Percentiles rank a stretch among this genome's conserved stretches.
phyloP scores from a whole-genome alignment of 257 asterid genomes.

The Misopates orontium region DNA sequence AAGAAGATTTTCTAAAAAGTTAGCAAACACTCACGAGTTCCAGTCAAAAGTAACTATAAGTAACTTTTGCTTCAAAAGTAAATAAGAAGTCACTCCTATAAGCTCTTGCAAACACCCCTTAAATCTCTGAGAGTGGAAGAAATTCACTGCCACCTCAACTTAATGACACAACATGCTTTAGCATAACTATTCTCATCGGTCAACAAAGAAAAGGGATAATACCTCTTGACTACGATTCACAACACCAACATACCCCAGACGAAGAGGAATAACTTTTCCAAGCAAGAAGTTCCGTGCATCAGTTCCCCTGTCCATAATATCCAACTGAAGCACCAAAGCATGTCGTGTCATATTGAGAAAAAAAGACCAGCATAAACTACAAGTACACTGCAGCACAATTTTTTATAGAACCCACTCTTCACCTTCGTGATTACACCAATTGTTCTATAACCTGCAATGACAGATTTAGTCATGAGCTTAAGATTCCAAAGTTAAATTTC shows the following conservation, averaged over 20 bases:
- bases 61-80: too few relatives aligned
- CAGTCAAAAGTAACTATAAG: too few relatives aligned
- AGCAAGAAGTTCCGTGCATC: conserved; percentile 92
- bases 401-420: background rate
- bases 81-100: too few relatives aligned
- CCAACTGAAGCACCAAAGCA: conserved; percentile 65
- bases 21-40: too few relatives aligned
- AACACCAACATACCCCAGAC: conserved; percentile 92
- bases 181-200: background rate
- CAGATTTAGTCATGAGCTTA: conserved; percentile 29
- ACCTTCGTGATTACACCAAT: conserved; percentile 98
- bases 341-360: background rate
- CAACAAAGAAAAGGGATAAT: conserved; percentile 25
- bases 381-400: conserved; percentile 10
- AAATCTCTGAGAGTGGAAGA: background rate
- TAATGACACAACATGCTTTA: background rate
- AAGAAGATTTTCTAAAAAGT: too few relatives aligned
- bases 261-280: conserved; percentile 95
- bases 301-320: conserved; percentile 98
- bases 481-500: conserved; percentile 12
- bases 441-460: conserved; percentile 78
- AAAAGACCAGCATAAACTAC: conserved; percentile 3
- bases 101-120: too few relatives aligned
- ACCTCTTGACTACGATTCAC: conserved; percentile 99
- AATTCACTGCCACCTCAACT: background rate